These are phyloP conservation scores for Tricholoma furcatifolium DNA, from an alignment of 768 basidiomycete genomes.

Conservation along the genomic window DNA sequence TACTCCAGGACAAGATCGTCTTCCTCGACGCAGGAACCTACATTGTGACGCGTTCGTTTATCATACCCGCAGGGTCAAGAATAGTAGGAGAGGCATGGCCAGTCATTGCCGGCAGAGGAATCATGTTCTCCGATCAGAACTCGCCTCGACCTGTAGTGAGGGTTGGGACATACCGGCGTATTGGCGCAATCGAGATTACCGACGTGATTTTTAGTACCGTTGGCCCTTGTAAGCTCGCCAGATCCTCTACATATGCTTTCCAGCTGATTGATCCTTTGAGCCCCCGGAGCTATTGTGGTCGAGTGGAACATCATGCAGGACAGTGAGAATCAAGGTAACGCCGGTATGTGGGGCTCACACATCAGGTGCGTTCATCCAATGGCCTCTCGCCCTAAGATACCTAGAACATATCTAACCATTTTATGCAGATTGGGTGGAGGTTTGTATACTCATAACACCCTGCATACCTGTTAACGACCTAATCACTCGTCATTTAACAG, in stretches of 20 bases:
- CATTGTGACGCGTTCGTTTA: conserved; percentile 49
- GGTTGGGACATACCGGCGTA: conserved; percentile 47
- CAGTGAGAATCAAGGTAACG: conserved; percentile 48
- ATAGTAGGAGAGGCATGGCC: conserved; percentile 65
- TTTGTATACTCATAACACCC: neutral
- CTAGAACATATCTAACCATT: neutral
- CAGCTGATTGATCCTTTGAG: conserved; percentile 16
- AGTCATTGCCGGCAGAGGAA: conserved; percentile 50
- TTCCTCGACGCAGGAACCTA: conserved; percentile 76
- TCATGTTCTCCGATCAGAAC: conserved; percentile 41
- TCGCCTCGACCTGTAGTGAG: conserved; percentile 46
- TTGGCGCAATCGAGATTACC: conserved; percentile 56
- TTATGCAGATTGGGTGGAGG: conserved; percentile 39
- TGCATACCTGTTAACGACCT: neutral
- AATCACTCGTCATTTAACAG: conserved; percentile 27
- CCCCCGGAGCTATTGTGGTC: conserved; percentile 61
- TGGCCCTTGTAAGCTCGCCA: conserved; percentile 22
- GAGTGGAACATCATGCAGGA: conserved; percentile 66
- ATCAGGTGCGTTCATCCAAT: conserved; percentile 34
- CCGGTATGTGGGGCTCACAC: conserved; percentile 61
- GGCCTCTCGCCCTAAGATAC: neutral
- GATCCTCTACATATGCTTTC: neutral
- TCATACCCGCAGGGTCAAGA: conserved; percentile 54
- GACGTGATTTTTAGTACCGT: conserved; percentile 50
- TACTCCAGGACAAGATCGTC: conserved; percentile 77